Base-by-base conservation (phyloP, 228 moss, liverwort and hornwort genomes). In the Sphagnum magellanicum region DNA sequence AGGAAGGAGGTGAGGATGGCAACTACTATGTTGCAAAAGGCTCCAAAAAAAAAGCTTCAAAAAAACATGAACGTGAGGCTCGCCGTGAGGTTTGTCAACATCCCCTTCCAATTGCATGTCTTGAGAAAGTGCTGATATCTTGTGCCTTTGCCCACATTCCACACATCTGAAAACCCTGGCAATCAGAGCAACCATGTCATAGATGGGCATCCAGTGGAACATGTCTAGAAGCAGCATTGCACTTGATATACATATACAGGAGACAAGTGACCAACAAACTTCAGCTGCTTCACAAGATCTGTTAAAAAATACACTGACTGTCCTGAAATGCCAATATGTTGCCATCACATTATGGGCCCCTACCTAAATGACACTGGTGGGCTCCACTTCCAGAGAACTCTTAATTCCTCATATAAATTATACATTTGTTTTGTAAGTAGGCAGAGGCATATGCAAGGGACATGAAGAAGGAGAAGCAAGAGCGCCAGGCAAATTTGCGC, bases 41-140 rank as follows among this genome's bases (percentile, higher is more conserved):
- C 72, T 81, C 88, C n/a, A 89, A 83, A 72, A 98, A 92, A 78
- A 98, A 98, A 78, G 73, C 83, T 60, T 73, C 71, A 5, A 93
- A 81, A 67, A 98, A 94, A 77, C 90, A 91, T 73, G 93, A 93
- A 79, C 92, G 78, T 73, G 98, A 90, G 77, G 85, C 89, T 61
- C 91, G 90, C 17, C 88, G 88, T 16, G 87, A 98, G 97, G 95
- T 95, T 15, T 77, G 82, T 70, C 17, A 49, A 53, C 70, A 16
- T 17, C 6, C 10, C 65, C 10, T 53, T 64, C 49, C 49, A 55
- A 50, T 47, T 65, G 48, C 57, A 32, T 73, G 13, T 61, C 16
- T 57, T 48, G 50, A 12, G 52, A 73, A 66, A n/a, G 14, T 16
- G 6, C 51, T 53, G 2, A 8, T 10, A 14, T 57, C 1, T 53